Evolutionary conservation across 352 stramenopile genomes (phyloP), one percentile per base, ranked within the genome.

Genomic region (Phytopythium boreale): DNA sequence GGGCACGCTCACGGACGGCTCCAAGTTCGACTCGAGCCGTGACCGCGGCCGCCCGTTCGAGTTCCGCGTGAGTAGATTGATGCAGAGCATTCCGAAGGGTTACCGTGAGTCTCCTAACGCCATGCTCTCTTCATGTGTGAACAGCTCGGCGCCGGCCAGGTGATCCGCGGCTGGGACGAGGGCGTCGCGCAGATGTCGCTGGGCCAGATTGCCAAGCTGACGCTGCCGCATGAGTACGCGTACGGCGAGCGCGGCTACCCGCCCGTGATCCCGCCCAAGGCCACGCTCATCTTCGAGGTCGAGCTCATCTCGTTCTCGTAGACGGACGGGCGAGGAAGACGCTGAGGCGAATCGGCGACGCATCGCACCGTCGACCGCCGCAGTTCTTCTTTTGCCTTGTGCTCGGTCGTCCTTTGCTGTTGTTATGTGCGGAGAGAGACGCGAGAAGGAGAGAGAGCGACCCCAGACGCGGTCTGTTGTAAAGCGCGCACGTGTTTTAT

Each of bases 271-370:
- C 92, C 93, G 37, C 89, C 91, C 52, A 95, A 96, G 69, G 90
- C 96, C 52, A 95, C 92, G 71, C 76, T 98, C 49, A 85, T 95
- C 53, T 98, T 98, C 75, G 94, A 98, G 65, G 90, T 98, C 50
- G 93, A 98, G 75, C 77, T 98, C 51, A 62, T 94, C 61, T 87
- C 76, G 47, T 94, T 91, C 70, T 71, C 74, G 51, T 91, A 87
- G 67, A 52, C 43, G 31, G 11, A 12, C 50, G 52, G 34, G 2
- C 6, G 49, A 22, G 29, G 17, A 19, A 10, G n/a, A n/a, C 0
- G 22, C 20, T 22, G 22, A 44, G 61, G 68, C 50, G 7, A 56
- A 50, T 37, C 39, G 67, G 27, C 44, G 24, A 31, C 22, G 46
- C 46, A 26, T 53, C 24, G n/a, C 46, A 14, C 22, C 24, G 46